Evolutionary conservation across 2,329 filamentous ascomycete genomes (phyloP).

Genomic region (Chrysoporthe cubensis): DNA sequence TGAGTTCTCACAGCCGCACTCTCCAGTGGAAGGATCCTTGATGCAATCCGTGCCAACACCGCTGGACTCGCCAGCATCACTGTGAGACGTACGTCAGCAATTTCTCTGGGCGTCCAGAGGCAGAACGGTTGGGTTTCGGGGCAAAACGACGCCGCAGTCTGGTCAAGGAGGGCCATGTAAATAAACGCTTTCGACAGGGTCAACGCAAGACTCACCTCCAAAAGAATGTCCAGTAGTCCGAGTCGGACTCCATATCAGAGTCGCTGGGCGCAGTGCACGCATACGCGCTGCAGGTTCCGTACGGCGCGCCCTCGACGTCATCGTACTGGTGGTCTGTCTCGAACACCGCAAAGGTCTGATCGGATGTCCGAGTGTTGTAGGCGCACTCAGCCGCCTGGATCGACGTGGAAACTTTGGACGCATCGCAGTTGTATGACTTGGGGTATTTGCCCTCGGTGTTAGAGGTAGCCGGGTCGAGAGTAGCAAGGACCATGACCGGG

Average conservation of each 20-base stretch:
- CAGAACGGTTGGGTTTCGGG: slow-evolving; percentile 11
- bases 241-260: slow-evolving; percentile 36
- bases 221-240: slow-evolving; percentile 48
- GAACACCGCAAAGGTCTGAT: slow-evolving; percentile 44
- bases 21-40: slow-evolving; percentile 41
- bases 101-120: slow-evolving; percentile 3
- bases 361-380: slow-evolving; percentile 42
- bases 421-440: slow-evolving; percentile 34
- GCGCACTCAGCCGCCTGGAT: slow-evolving; percentile 45
- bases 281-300: slow-evolving; percentile 51
- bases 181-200: no score
- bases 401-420: slow-evolving; percentile 39
- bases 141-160: slow-evolving; percentile 14
- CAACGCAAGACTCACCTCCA: slow-evolving; percentile 34
- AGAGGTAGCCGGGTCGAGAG: slow-evolving; percentile 39
- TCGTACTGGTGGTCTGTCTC: slow-evolving; percentile 50
- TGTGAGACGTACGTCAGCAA: slow-evolving; percentile 2
- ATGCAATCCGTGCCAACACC: slow-evolving; percentile 45
- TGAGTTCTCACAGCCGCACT: slow-evolving; percentile 47
- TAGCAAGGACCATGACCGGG: slow-evolving; percentile 31
- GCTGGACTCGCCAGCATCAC: slow-evolving; percentile 34
- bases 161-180: background rate
- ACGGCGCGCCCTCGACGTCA: slow-evolving; percentile 46
- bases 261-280: slow-evolving; percentile 42
- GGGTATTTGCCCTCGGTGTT: slow-evolving; percentile 43